Evolutionary conservation across 1,284 basidiomycete species (phyloP).

Genomic region (Heterobasidion parviporum): DNA sequence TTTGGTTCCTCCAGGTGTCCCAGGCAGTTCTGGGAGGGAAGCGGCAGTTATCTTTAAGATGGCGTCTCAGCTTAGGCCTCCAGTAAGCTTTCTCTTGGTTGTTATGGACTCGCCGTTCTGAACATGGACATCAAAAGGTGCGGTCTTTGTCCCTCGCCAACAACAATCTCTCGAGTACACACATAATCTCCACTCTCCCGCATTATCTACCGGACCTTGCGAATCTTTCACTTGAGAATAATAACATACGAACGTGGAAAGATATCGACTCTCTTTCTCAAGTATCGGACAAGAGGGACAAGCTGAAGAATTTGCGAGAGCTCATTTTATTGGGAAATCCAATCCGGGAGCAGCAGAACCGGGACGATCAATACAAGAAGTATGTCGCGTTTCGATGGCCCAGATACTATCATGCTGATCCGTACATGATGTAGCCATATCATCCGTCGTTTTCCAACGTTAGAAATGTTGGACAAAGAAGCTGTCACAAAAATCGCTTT

Average conservation of each 20-base stretch:
- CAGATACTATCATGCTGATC: background rate
- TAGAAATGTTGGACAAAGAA: conserved; percentile 70
- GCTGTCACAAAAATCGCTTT: conserved; percentile 69
- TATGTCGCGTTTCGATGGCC: conserved; percentile 17
- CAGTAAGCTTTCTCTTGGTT: conserved; percentile 32
- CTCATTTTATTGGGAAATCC: conserved; percentile 79
- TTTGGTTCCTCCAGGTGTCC: conserved; percentile 59
- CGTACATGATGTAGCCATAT: conserved; percentile 46
- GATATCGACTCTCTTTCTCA: conserved; percentile 54
- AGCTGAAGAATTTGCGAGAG: conserved; percentile 61
- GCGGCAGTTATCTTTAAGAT: conserved; percentile 82
- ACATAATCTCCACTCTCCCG: conserved; percentile 46
- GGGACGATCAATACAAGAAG: conserved; percentile 57
- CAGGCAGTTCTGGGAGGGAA: conserved; percentile 50
- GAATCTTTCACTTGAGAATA: conserved; percentile 78
- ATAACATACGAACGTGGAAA: conserved; percentile 55
- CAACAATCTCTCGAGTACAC: conserved; percentile 41
- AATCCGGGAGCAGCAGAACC: conserved; percentile 51
- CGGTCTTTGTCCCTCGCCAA: conserved; percentile 69
- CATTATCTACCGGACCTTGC: conserved; percentile 66
- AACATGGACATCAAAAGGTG: conserved; percentile 34
- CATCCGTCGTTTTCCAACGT: conserved; percentile 57
- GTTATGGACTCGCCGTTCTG: conserved; percentile 1
- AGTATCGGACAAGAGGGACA: conserved; percentile 43
- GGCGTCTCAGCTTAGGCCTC: conserved; percentile 68